phyloP scores from a whole-genome alignment of 2,329 filamentous ascomycete genomes.

The Ceratocystis cacaofunesta region DNA sequence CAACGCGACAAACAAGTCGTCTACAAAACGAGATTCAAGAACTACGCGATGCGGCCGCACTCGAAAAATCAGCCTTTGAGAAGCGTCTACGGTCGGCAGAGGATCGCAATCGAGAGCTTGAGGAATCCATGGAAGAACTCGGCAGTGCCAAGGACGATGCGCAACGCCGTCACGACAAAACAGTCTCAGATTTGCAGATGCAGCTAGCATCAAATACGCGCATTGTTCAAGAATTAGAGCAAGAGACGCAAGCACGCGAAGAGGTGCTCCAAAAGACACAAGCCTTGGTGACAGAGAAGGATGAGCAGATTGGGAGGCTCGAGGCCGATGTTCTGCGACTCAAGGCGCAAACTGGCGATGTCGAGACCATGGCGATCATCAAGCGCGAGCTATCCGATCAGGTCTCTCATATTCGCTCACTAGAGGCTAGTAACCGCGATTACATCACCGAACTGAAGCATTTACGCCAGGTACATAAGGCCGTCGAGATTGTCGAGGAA shows the following conservation, averaged over 20 bases:
- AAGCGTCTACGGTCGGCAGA: conserved; percentile 54
- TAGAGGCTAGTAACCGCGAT: conserved; percentile 69
- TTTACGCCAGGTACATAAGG: conserved; percentile 65
- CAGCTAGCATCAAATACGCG: conserved; percentile 34
- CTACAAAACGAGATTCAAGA: conserved; percentile 38
- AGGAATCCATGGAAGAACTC: conserved; percentile 70
- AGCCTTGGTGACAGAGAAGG: conserved; percentile 51
- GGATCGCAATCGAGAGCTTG: conserved; percentile 56
- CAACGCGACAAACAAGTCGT: conserved; percentile 34
- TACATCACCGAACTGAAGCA: conserved; percentile 68
- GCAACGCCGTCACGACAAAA: conserved; percentile 44
- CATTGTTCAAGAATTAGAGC: conserved; percentile 41
- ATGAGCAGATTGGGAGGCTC: conserved; percentile 54
- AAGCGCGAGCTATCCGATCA: conserved; percentile 82
- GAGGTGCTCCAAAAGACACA: conserved; percentile 45
- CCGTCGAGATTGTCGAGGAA: conserved; percentile 87
- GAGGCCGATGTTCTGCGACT: conserved; percentile 73
- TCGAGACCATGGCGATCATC: conserved; percentile 71
- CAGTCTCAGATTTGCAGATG: conserved; percentile 38
- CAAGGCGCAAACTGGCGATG: conserved; percentile 75
- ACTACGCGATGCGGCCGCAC: conserved; percentile 34
- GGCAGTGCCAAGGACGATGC: conserved; percentile 51
- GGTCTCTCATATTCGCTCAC: conserved; percentile 71
- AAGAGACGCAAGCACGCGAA: conserved; percentile 42
- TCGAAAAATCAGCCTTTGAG: conserved; percentile 51